A percentile compares a stretch with the other conserved stretches of the same genome.
Conservation (phyloP, 176 grass and related monocot species). For the Bromus sterilis region DNA sequence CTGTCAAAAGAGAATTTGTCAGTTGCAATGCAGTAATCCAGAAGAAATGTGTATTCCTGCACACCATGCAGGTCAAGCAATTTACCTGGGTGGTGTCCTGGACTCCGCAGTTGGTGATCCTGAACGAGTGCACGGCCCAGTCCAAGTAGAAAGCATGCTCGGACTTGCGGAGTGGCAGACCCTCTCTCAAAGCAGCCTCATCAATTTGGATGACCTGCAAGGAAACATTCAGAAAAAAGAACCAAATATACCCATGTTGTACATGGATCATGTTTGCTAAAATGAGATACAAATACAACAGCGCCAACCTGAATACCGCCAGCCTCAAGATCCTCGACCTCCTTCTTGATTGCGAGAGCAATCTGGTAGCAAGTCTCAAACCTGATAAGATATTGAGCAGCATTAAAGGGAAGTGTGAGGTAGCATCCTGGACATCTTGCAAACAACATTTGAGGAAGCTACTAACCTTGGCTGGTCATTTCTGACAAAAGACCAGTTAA, state of each 20-base stretch:
- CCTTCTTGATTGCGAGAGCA: constrained; percentile 92
- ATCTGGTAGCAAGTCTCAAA: constrained; percentile 98
- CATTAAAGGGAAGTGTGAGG: not conserved
- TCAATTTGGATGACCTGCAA: constrained; percentile 94
- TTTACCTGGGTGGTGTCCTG: constrained; percentile 92
- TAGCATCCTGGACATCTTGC: not conserved
- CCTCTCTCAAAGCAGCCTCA: constrained; percentile 88
- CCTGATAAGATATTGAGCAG: constrained; percentile 11
- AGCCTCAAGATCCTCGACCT: constrained; percentile 91
- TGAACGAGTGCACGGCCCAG: constrained; percentile 94
- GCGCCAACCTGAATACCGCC: constrained; percentile 69
- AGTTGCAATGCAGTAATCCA: not conserved
- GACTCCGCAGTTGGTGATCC: constrained; percentile 83
- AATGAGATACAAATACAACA: not conserved
- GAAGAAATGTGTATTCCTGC: not conserved
- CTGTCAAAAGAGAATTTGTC: constrained; percentile 23
- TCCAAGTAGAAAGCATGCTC: constrained; percentile 93
- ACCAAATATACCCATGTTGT: not conserved
- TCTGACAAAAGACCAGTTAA: constrained; percentile 96
- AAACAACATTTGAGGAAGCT: not conserved
- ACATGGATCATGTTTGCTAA: not conserved
- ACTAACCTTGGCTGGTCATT: constrained; percentile 93
- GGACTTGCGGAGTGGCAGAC: constrained; percentile 85
- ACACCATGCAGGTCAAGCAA: not conserved
- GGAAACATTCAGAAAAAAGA: not conserved